phyloP scores from a whole-genome alignment of 2,329 filamentous ascomycete genomes.

The Gaeumannomyces tritici region DNA sequence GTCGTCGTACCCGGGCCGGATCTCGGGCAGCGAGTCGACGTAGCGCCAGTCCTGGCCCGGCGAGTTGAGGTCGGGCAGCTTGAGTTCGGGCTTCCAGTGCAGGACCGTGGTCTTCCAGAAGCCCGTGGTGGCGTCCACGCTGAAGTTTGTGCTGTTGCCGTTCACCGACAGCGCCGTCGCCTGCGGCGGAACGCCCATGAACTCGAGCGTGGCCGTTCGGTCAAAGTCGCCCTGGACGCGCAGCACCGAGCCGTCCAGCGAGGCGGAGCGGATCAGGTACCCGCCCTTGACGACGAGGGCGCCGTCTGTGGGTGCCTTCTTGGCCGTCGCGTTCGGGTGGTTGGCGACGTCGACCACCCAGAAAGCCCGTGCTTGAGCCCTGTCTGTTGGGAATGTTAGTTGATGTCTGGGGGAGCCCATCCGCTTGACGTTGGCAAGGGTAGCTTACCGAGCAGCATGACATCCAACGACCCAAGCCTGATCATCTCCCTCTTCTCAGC shows the following conservation, averaged over 20 bases:
- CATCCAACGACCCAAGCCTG: not conserved
- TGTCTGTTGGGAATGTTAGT: not conserved
- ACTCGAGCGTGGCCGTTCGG: conserved; percentile 4
- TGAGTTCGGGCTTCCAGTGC: conserved; percentile 40
- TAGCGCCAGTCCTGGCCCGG: conserved; percentile 55
- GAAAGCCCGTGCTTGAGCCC: not conserved
- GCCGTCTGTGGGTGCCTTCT: not conserved
- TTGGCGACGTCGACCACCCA: not conserved
- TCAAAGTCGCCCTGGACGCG: conserved; percentile 8
- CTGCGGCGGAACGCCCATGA: conserved; percentile 1
- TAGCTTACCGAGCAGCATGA: not conserved
- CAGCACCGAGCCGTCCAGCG: not conserved
- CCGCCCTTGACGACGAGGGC: conserved; percentile 1
- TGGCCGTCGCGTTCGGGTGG: not conserved
- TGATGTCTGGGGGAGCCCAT: not conserved
- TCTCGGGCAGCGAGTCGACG: conserved; percentile 62
- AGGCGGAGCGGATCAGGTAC: conserved; percentile 9
- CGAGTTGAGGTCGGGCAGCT: conserved; percentile 41
- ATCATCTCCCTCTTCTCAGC: not conserved
- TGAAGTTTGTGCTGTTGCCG: conserved; percentile 2
- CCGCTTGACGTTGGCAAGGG: too few species aligned
- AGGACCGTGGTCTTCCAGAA: not conserved
- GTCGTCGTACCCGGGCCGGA: conserved; percentile 57
- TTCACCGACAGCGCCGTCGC: not conserved
- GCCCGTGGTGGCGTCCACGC: not conserved